Evolutionary conservation across 2,329 filamentous ascomycete genomes (phyloP).

Genomic region (Hymenoscyphus repandus): DNA sequence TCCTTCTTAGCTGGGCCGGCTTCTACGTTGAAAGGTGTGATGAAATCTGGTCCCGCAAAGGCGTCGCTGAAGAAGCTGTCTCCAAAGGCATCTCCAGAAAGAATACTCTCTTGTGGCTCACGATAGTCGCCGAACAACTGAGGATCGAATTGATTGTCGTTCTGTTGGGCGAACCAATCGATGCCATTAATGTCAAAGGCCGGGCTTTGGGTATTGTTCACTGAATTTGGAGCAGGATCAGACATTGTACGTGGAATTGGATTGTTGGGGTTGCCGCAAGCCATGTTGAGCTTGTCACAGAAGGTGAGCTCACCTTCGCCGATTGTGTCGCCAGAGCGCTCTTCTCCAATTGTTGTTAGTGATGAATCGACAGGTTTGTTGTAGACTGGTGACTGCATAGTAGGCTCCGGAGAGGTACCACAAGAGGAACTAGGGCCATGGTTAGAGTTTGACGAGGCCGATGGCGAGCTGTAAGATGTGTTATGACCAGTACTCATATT

Average conservation of each 20-base stretch:
- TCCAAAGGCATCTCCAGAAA: slow-evolving; percentile 54
- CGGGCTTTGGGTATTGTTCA: slow-evolving; percentile 21
- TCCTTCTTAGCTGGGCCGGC: slow-evolving; percentile 53
- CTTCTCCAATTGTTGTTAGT: slow-evolving; percentile 61
- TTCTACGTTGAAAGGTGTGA: slow-evolving; percentile 72
- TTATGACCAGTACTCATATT: slow-evolving; percentile 35
- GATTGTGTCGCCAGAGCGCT: slow-evolving; percentile 41
- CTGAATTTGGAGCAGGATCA: slow-evolving; percentile 23
- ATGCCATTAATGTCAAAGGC: slow-evolving; percentile 50
- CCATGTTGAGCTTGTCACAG: slow-evolving; percentile 51
- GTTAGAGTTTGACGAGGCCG: slow-evolving; percentile 57
- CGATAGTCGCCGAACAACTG: slow-evolving; percentile 89
- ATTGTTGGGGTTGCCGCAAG: slow-evolving; percentile 48
- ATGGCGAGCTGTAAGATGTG: slow-evolving; percentile 59
- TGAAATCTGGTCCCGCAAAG: slow-evolving; percentile 70
- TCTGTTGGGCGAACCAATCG: slow-evolving; percentile 74
- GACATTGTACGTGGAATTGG: slow-evolving; percentile 44
- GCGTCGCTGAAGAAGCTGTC: slow-evolving; percentile 58
- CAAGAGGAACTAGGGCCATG: slow-evolving; percentile 60
- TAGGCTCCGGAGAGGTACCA: slow-evolving; percentile 73
- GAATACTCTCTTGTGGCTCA: slow-evolving; percentile 77
- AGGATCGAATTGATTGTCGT: slow-evolving; percentile 82
- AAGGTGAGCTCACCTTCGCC: slow-evolving; percentile 47
- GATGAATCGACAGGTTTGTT: slow-evolving; percentile 57
- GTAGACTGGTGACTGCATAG: slow-evolving; percentile 60